Base-by-base conservation (phyloP, 805 yeast genomes). In the Yarrowia osloensis region DNA sequence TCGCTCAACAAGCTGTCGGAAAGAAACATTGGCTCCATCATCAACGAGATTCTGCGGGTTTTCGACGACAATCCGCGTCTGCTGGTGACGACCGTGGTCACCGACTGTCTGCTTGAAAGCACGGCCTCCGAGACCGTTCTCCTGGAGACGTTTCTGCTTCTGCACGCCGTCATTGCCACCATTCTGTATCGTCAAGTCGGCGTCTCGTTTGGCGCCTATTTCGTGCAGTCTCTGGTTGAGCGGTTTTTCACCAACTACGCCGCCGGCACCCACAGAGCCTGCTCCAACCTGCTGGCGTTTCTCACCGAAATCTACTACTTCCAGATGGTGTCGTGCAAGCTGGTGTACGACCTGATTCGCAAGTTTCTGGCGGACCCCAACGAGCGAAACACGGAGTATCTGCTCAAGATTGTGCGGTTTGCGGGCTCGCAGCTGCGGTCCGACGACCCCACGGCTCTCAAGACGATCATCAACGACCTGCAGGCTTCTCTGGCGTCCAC, bases 1-100 rank as follows among this genome's bases (percentile, higher is more conserved):
- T 86, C 91, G 1, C 80, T 95, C 72, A 95, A 95, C 76, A 88
- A 87, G 76, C 81, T 95, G n/a, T 89, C 97, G 0, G 98, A 94
- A 72, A 86, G 96, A 0, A 95, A 93, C 69, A 80, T 93, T 31
- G 80, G 84, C 13, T 79, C 87, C 1, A 90, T 93, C 65, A 86
- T 89, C 22, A 82, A 84, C 68, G 91, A 90, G 28, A 78, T 95
- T 65, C 87, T 86, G 71, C 81, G 80, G 0, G 77, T 91, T 1
- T 95, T 85, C 72, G 77, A 81, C 69, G 81, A 81, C 8, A 81
- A 91, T 71, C 88, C 99, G 4, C 84, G 97, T 70, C 92, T 91
- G 66, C 75, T 83, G n/a, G 96, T 92, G 22, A 91, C 86, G 63
- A 89, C 88, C 67, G 84, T 84, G 13, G 77, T 95, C 50, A 84